Evolutionary conservation across 345 rosid genomes (phyloP), one percentile per base, ranked within the genome.

Genomic region (Syzygium aromaticum): DNA sequence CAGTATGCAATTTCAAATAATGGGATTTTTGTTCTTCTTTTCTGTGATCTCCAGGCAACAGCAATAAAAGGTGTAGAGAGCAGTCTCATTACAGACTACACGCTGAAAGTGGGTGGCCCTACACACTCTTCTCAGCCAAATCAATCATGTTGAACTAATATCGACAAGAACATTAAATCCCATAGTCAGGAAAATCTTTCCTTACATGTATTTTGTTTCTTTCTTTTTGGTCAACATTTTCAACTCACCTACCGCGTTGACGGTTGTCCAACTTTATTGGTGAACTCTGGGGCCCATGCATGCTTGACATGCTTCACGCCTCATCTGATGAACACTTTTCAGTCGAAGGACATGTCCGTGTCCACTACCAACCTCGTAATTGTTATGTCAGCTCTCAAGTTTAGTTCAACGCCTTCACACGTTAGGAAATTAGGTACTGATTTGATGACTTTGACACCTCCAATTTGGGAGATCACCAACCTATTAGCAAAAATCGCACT

Each of bases 1-100:
- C 49, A 33, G 80, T 38, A 73, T 33, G 49, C 80, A 73, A 73
- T 33, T 85, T 85, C 52, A 13, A 43, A 53, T 27, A 84, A 30
- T 84, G 38, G 25, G 57, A n/a, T 85, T 77, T 54, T 51, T 12
- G 3, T 43, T 80, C 54, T 86, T 56, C 15, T 86, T 30, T 54
- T 22, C 14, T 15, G 5, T 49, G 52, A 84, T 88, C 61, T 88
- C 19, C 89, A 95, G 97, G 98, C 99, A 78, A 95, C 97, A 14
- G 94, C 99, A 22, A 90, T 95, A 89, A 88, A 89, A 85, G 95
- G 96, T 87, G 91, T 93, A 67, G 94, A 94, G 87, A 95, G 95
- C 93, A 97, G 95, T 87, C 95, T 97, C 38, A 93, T 93, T 54
- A 97, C 98, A 30, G 98, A 97, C 89, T 97, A 96, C 88, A 97